phyloP scores from a whole-genome alignment of 2,329 filamentous ascomycete species.

The Coniochaeta hoffmannii region DNA sequence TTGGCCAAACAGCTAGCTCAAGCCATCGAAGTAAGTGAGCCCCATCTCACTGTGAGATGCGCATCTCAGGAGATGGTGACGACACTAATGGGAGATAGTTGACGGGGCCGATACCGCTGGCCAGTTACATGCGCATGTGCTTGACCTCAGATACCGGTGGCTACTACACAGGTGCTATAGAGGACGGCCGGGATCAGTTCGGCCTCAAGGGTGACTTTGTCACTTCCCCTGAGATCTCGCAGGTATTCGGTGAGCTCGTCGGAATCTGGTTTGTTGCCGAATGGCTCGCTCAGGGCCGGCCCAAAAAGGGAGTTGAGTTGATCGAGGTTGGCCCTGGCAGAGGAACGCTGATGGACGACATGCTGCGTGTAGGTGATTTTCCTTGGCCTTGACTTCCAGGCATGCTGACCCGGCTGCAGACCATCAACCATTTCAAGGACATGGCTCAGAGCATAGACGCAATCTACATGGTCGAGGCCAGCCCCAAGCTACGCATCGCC shows the following conservation, averaged over 20 bases:
- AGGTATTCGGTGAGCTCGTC: conserved; percentile 90
- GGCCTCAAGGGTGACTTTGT: conserved; percentile 93
- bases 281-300: conserved; percentile 86
- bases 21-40: conserved; percentile 65
- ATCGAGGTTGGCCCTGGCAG: conserved; percentile 92
- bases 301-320: conserved; percentile 68
- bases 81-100: not conserved
- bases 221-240: conserved; percentile 94
- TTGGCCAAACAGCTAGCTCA: conserved; percentile 80
- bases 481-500: conserved; percentile 63
- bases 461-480: conserved; percentile 96
- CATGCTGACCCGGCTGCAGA: conserved; percentile 39
- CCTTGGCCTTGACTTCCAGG: not conserved
- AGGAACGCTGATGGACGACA: conserved; percentile 95
- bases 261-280: conserved; percentile 94
- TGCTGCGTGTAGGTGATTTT: conserved; percentile 70
- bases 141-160: conserved; percentile 84
- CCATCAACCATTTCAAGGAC: conserved; percentile 72
- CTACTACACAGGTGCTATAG: conserved; percentile 78
- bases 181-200: conserved; percentile 72
- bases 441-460: conserved; percentile 71
- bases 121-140: conserved; percentile 97
- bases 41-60: not conserved
- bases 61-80: no score
- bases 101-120: conserved; percentile 85